Percentiles rank a stretch among this genome's conserved stretches.
These are phyloP conservation scores for Aspergillus panamensis DNA, from an alignment of 495 filamentous ascomycete species.

Conservation along the genomic window DNA sequence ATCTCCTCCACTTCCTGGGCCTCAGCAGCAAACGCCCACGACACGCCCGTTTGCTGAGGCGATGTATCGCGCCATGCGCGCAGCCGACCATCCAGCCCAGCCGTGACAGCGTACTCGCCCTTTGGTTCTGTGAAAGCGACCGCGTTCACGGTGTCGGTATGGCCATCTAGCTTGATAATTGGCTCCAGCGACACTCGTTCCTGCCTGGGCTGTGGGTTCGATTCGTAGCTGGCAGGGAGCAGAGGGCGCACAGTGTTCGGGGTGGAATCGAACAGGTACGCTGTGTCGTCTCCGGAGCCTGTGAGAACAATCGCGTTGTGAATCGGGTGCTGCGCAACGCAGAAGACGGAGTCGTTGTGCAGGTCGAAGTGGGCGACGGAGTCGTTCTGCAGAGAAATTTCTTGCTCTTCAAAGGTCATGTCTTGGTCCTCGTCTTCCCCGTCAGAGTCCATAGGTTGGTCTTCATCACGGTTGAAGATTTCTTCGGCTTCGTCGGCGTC, in stretches of 20 bases:
- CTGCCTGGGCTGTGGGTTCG: slow-evolving; percentile 53
- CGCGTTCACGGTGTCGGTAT: slow-evolving; percentile 86
- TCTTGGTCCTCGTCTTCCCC: slow-evolving; percentile 51
- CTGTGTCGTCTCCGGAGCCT: slow-evolving; percentile 79
- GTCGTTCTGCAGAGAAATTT: slow-evolving; percentile 82
- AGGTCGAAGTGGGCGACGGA: slow-evolving; percentile 85
- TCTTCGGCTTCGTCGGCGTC: slow-evolving; percentile 71
- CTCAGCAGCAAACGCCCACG: slow-evolving; percentile 63
- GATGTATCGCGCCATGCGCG: slow-evolving; percentile 51
- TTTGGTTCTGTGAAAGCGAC: slow-evolving; percentile 77
- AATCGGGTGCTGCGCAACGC: slow-evolving; percentile 85
- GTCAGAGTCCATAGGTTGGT: slow-evolving; percentile 70
- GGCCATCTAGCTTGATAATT: slow-evolving; percentile 71
- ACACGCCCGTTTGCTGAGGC: slow-evolving; percentile 36
- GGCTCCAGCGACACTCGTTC: slow-evolving; percentile 58
- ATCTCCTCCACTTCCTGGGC: slow-evolving; percentile 89
- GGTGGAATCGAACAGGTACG: slow-evolving; percentile 75
- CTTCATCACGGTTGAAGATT: slow-evolving; percentile 61
- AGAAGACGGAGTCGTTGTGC: slow-evolving; percentile 86
- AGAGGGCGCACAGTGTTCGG: slow-evolving; percentile 57
- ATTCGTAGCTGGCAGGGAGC: slow-evolving; percentile 70
- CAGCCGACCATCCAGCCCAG: slow-evolving; percentile 76
- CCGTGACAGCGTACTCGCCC: slow-evolving; percentile 82
- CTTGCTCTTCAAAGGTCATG: slow-evolving; percentile 63
- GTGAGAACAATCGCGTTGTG: slow-evolving; percentile 76